phyloP scores from a whole-genome alignment of 2,329 filamentous ascomycete genomes.

The Coniosporium tulheliwenetii region DNA sequence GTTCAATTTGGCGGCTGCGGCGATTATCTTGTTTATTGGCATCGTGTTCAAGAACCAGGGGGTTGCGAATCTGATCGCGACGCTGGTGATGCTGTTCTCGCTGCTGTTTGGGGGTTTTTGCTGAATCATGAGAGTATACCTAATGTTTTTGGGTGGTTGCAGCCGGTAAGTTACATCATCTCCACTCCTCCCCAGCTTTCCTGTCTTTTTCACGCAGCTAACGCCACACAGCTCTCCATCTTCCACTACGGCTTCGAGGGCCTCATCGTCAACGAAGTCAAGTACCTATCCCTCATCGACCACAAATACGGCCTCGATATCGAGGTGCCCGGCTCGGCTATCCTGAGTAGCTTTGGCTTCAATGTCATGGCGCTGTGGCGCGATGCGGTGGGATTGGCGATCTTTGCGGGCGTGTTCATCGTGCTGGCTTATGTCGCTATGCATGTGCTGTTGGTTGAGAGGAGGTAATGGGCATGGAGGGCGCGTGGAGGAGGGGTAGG shows the following conservation, averaged over 20 bases:
- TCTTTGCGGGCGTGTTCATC: slow-evolving; percentile 73
- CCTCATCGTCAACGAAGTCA: slow-evolving; percentile 92
- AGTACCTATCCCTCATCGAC: slow-evolving; percentile 75
- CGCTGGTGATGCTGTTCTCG: slow-evolving; percentile 94
- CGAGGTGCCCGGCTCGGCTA: slow-evolving; percentile 84
- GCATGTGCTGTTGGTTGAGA: slow-evolving; percentile 88
- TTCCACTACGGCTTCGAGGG: slow-evolving; percentile 98
- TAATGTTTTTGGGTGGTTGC: slow-evolving; percentile 70
- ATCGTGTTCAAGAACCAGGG: slow-evolving; percentile 85
- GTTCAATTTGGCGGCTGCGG: slow-evolving; percentile 88
- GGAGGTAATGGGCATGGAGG: slow-evolving; percentile 37
- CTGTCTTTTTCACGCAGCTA: neutral
- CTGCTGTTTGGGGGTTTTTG: slow-evolving; percentile 86
- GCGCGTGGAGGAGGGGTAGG: no score
- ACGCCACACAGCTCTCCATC: slow-evolving; percentile 53
- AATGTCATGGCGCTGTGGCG: slow-evolving; percentile 73
- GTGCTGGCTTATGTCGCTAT: slow-evolving; percentile 80
- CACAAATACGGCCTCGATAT: slow-evolving; percentile 95
- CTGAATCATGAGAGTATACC: slow-evolving; percentile 93
- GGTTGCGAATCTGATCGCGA: slow-evolving; percentile 86
- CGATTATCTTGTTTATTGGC: slow-evolving; percentile 89
- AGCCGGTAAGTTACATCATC: slow-evolving; percentile 41
- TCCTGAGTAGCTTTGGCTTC: slow-evolving; percentile 90
- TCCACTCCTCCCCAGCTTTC: neutral
- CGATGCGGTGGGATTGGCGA: slow-evolving; percentile 65